Conservation (phyloP, 768 basidiomycete genomes). For the Dioszegia hungarica region DNA sequence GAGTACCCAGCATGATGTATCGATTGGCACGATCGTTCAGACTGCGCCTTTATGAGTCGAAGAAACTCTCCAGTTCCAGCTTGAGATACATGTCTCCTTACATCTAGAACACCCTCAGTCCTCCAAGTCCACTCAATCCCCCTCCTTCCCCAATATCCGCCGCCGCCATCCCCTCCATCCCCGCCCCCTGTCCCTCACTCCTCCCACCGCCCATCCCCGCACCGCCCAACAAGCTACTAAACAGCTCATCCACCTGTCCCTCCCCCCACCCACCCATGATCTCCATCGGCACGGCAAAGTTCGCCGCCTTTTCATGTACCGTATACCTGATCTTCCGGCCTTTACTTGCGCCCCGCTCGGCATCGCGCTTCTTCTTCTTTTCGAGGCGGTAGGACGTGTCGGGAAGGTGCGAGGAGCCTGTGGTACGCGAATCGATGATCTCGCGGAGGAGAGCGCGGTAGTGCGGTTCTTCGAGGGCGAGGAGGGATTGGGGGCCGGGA, state of each 20-base stretch:
- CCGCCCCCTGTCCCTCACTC: slow-evolving; percentile 6
- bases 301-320: slow-evolving; percentile 90
- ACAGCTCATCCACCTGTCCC: slow-evolving; percentile 92
- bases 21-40: too few species aligned
- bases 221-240: slow-evolving; percentile 73
- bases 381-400: slow-evolving; percentile 17
- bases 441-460: slow-evolving; percentile 89
- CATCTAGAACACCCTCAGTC: slow-evolving; percentile 24
- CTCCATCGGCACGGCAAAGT: slow-evolving; percentile 87
- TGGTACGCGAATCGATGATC: slow-evolving; percentile 64
- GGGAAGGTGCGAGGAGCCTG: background rate
- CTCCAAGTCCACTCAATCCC: slow-evolving; percentile 11
- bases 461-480: slow-evolving; percentile 51
- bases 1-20: slow-evolving; percentile 58
- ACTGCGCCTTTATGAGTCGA: too few species aligned
- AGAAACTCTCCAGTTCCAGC: too few species aligned
- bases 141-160: slow-evolving; percentile 10
- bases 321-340: slow-evolving; percentile 92
- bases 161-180: slow-evolving; percentile 18
- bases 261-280: slow-evolving; percentile 76
- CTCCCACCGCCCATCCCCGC: slow-evolving; percentile 32
- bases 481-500: slow-evolving; percentile 10
- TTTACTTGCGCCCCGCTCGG: slow-evolving; percentile 95
- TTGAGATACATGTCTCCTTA: too few species aligned
- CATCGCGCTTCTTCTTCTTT: slow-evolving; percentile 62